These are phyloP conservation scores for Uronychia binucleata DNA, from an alignment of 73 alveolate genomes.

Conservation along the genomic window DNA sequence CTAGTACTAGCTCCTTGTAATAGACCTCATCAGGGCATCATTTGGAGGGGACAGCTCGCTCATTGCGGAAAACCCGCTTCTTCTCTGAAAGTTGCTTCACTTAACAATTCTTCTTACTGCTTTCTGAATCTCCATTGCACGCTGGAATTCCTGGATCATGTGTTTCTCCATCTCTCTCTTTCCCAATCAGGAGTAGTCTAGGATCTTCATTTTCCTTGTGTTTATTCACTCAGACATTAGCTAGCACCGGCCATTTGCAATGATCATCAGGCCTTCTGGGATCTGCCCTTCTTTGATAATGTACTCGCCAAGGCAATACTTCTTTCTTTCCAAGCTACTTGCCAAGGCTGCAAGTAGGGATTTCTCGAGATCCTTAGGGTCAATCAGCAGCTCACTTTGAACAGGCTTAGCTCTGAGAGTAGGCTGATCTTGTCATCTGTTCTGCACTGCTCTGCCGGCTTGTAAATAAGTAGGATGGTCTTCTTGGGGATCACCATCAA, in stretches of 20 bases:
- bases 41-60: too few relatives aligned
- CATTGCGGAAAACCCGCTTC: too few relatives aligned
- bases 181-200: too few relatives aligned
- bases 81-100: too few relatives aligned
- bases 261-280: constrained; percentile 47
- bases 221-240: not conserved
- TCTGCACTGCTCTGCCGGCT: not conserved
- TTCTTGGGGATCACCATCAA: constrained; percentile 30
- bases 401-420: not conserved
- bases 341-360: constrained; percentile 43
- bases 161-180: too few relatives aligned
- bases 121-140: too few relatives aligned
- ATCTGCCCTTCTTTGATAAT: constrained; percentile 35
- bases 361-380: constrained; percentile 40
- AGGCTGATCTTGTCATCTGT: not conserved
- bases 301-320: constrained; percentile 37
- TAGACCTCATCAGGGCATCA: too few relatives aligned
- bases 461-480: not conserved
- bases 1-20: too few relatives aligned
- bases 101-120: too few relatives aligned
- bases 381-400: not conserved
- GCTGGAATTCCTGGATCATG: too few relatives aligned
- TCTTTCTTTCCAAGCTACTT: constrained; percentile 17
- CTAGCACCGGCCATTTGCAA: constrained; percentile 33
- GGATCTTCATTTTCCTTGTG: too few relatives aligned